Base-by-base conservation (phyloP, 2,329 filamentous ascomycete species). In the Talaromyces sp. region DNA sequence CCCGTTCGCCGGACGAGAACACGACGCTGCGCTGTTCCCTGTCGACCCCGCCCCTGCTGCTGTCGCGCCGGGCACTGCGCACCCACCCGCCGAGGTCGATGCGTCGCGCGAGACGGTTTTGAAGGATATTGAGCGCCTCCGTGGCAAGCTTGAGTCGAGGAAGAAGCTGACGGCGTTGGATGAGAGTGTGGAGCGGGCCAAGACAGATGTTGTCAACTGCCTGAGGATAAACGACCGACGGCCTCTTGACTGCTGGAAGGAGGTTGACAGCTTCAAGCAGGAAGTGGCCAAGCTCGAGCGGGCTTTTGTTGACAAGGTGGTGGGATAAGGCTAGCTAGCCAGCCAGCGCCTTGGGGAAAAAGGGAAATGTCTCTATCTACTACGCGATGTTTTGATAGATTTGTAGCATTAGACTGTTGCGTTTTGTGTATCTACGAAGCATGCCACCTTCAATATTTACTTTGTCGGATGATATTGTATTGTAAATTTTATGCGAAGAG, bases 181-280 rank as follows among this genome's bases (percentile, higher is more conserved):
- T 67, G 85, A 88, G 65, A 80, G 80, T 57, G 86, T 96, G 55
- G 87, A 91, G 77, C 84, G 82, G 73, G 91, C 92, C 22, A 89
- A 92, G 76, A 81, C 85, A 67, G 86, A 88, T 63, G 87, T 97
- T 60, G 85, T 95, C 65, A 84, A 85, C 69, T 98, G 93, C 75
- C 81, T 98, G 81, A 82, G 90, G 64, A 83, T 88, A 71, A 88
- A 97, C 75, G 93, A 97, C 77, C 84, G 92, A 66, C 85, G 92
- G 75, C 93, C 93, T 73, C 81, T 97, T 73, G 91, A 97, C 81
- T 98, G 93, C 84, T 97, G 91, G 90, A 84, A 88, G 77, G 92
- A 97, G 84, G 92, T 97, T 27, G 89, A 96, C 80, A 82, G 82
- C 22, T 98, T 98, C 77, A 96, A 93, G 85, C 84, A 85, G 70